Evolutionary conservation across 164 flowering plant genomes (phyloP).

Genomic region (Umbilicus rupestris): DNA sequence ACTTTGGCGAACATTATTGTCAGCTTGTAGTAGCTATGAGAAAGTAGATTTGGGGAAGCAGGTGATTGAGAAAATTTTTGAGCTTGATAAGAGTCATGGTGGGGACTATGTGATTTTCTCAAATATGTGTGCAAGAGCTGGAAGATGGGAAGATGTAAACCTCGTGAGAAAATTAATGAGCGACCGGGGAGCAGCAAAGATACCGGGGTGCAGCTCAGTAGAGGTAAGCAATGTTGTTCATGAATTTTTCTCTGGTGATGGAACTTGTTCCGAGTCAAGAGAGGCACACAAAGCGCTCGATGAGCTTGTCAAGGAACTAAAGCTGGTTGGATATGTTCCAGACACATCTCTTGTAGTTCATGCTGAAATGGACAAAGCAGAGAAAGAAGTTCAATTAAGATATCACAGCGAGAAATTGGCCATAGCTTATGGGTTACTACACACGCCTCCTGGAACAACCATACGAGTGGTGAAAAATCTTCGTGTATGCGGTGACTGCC

Average conservation of each 20-base stretch:
- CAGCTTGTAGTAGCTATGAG: constrained; percentile 51
- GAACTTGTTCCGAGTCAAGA: constrained; percentile 24
- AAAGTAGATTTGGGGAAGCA: constrained; percentile 46
- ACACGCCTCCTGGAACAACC: constrained; percentile 58
- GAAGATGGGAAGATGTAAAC: constrained; percentile 61
- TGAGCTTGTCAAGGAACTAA: constrained; percentile 41
- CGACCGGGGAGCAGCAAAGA: constrained; percentile 41
- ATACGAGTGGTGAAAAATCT: constrained; percentile 76
- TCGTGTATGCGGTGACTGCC: constrained; percentile 66
- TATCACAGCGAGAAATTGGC: constrained; percentile 72
- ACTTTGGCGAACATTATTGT: constrained; percentile 63
- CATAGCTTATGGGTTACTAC: constrained; percentile 56
- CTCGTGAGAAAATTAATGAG: constrained; percentile 45
- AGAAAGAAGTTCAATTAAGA: constrained; percentile 49
- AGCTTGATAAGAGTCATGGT: constrained; percentile 51
- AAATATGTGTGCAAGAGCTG: constrained; percentile 55
- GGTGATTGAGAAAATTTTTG: constrained; percentile 38
- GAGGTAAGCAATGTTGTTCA: constrained; percentile 60
- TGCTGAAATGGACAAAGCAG: constrained; percentile 45
- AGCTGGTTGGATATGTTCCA: constrained; percentile 56
- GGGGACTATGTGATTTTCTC: constrained; percentile 69
- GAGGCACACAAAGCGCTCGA: constrained; percentile 40
- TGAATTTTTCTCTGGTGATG: constrained; percentile 68
- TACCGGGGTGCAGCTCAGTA: constrained; percentile 70
- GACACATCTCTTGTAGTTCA: constrained; percentile 53